Evolutionary conservation across 176 grass and related monocot species (phyloP).

Genomic region (Cocos nucifera): DNA sequence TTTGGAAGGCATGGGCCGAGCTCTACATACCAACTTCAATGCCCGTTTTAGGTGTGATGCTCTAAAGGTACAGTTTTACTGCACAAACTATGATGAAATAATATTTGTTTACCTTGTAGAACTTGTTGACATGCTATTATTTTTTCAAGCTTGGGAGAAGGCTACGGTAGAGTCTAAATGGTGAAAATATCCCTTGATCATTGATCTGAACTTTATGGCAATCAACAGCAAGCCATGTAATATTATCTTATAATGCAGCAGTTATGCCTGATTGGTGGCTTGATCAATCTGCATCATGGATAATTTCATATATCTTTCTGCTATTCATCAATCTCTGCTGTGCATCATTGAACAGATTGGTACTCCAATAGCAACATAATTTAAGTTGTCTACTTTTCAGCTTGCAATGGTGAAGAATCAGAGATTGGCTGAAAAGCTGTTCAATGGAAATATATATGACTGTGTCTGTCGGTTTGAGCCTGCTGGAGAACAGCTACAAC

Average conservation of each 20-base stretch:
- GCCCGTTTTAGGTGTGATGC: constrained; percentile 78
- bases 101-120: background rate
- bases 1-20: constrained; percentile 86
- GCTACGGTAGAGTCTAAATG: no score
- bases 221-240: no score
- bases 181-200: no score
- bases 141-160: background rate
- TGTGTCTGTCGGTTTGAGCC: constrained; percentile 95
- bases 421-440: constrained; percentile 89
- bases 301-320: background rate
- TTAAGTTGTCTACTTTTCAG: constrained; percentile 29
- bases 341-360: no score
- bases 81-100: background rate
- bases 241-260: no score
- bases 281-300: no score
- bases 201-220: no score
- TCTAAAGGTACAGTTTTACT: constrained; percentile 57
- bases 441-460: constrained; percentile 81
- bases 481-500: constrained; percentile 8
- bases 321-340: background rate
- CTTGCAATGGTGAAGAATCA: constrained; percentile 99
- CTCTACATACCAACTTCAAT: constrained; percentile 91
- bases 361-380: background rate
- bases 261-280: no score
- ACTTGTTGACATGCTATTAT: background rate